Base-by-base conservation (phyloP, 75 land plant species). In the Gnetum montanum region DNA sequence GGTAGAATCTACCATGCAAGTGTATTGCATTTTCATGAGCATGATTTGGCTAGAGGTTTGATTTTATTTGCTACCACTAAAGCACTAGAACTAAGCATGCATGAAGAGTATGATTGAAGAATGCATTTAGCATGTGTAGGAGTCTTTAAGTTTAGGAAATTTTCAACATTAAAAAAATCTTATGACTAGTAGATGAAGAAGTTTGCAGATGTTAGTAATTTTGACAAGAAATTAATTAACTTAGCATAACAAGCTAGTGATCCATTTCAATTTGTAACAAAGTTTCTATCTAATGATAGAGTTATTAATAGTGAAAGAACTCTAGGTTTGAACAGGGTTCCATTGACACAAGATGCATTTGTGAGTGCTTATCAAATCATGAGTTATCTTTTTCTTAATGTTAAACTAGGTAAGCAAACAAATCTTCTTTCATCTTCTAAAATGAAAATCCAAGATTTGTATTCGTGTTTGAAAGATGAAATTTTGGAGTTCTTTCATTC, bases 341-440 rank as follows among this genome's bases (percentile, higher is more conserved):
- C 67, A 24, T 16, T 65, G 28, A 65, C 60, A 11, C 67, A 65
- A 56, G 59, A 57, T 65, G 60, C 67, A 11, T 31, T 60, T n/a
- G 53, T 43, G 26, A 61, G 54, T 61, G 54, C 67, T 45, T 65
- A 65, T 56, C 67, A 65, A 33, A 45, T 65, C 16, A 65, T 65
- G 59, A 57, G 51, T 47, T 65, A 47, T 41, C 41, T 57, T 0
- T 47, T 56, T 24, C 19, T 65, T 10, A 34, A 65, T 23, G 8
- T 3, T 10, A 43, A 56, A n/a, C 31, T 65, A 23, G 67, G 30
- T 48, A 48, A n/a, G 31, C 18, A 2, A 13, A 48, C 31, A 0
- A 48, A 28, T 28, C 31, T 48, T 13, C 6, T 48, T 48, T 18
- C 31, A 0, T 48, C 51, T 12, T 4, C 15, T 12, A 18, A 28